Percentiles rank a stretch among this genome's conserved stretches.
phyloP scores from a whole-genome alignment of 768 basidiomycete species.

The Mycena chlorophos region DNA sequence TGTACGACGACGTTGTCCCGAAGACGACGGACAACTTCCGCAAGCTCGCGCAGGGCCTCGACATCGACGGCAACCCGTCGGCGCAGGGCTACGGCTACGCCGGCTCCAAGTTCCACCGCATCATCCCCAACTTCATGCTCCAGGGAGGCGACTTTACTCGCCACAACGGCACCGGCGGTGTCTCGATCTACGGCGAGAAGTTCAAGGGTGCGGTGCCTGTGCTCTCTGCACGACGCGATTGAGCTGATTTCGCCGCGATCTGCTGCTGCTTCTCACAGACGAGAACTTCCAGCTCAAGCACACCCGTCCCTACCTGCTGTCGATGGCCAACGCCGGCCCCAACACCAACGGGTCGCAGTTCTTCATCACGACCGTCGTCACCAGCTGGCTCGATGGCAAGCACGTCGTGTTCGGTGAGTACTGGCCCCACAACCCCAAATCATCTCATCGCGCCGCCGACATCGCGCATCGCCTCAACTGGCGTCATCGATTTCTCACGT shows the following conservation, averaged over 20 bases:
- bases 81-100: constrained; percentile 71
- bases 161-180: constrained; percentile 77
- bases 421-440: too few species aligned
- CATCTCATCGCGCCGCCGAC: not conserved
- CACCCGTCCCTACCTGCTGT: constrained; percentile 63
- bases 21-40: constrained; percentile 81
- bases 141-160: constrained; percentile 87
- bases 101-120: constrained; percentile 67
- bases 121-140: constrained; percentile 81
- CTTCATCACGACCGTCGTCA: constrained; percentile 73
- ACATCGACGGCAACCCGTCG: constrained; percentile 1
- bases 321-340: constrained; percentile 86
- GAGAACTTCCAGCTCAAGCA: constrained; percentile 73
- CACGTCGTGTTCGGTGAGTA: constrained; percentile 77
- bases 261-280: constrained; percentile 41
- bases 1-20: constrained; percentile 83
- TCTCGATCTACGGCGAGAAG: constrained; percentile 81
- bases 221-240: too few species aligned
- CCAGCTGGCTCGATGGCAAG: constrained; percentile 69
- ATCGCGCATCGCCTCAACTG: not conserved
- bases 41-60: constrained; percentile 62
- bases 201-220: constrained; percentile 62
- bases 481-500: too few species aligned
- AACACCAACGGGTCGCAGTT: constrained; percentile 86
- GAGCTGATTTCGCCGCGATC: constrained; percentile 33